Evolutionary conservation across 106 monocot genomes (phyloP), one percentile per base, ranked within the genome.

Genomic region (Apostasia ramifera): DNA sequence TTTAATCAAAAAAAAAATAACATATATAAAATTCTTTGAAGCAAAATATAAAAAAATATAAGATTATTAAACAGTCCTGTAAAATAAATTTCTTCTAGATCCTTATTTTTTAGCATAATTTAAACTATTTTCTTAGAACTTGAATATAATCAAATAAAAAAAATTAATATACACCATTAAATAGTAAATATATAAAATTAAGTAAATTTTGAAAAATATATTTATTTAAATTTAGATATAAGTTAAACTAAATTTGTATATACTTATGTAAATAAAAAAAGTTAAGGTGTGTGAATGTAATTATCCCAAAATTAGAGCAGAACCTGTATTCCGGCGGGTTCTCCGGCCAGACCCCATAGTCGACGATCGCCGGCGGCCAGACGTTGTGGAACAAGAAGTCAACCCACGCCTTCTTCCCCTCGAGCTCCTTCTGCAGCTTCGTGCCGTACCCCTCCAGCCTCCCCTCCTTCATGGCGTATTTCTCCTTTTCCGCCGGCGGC

Each of bases 321-420:
- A 56, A 91, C 91, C 87, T 92, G 43, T 92, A 92, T 2, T 60
- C 71, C 6, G 76, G 45, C 39, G 88, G 88, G 57, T 74, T 83
- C 5, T 54, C 58, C 1, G 89, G 86, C 89, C 85, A 88, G 40
- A 71, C 45, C 15, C 8, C 45, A 46, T 74, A 48, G 70, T 83
- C 69, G 15, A 88, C 51, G 2, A 45, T 42, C 0, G 69, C 55
- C 44, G 63, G 80, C 7, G 92, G 92, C 85, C 77, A 83, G 0
- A 88, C 61, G 47, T 79, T 81, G 57, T 92, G 88, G 48, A 85
- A 92, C 55, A 91, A 66, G 69, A 81, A 91, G 59, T 94, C 94
- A 0, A 76, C 79, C 87, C 90, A 91, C 0, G 79, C 80, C 87
- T 88, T 91, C 90, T 85, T 91, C 44, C 91, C 94, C 4, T 83